These are phyloP conservation scores for Cytospora chrysosperma DNA, from an alignment of 2,329 filamentous ascomycete species.

Conservation along the genomic window DNA sequence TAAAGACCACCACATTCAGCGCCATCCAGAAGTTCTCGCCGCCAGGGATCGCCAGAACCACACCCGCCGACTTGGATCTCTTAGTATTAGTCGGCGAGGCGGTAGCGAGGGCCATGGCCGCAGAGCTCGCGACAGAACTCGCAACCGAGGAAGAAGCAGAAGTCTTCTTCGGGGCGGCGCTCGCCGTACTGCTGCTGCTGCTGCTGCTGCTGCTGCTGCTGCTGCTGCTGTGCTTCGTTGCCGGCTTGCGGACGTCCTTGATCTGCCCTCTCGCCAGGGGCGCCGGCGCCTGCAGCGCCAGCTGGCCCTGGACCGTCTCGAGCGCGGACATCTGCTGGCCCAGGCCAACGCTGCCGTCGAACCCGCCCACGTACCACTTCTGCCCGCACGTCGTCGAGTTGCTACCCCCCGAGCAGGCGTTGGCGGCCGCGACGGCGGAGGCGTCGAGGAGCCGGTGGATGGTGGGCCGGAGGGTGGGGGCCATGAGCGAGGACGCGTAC, in stretches of 20 bases:
- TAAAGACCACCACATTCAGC: slow-evolving; percentile 1
- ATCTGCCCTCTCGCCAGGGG: slow-evolving; percentile 51
- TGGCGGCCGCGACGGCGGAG: slow-evolving; percentile 55
- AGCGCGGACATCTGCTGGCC: slow-evolving; percentile 66
- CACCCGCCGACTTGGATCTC: slow-evolving; percentile 20
- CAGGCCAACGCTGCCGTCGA: slow-evolving; percentile 54
- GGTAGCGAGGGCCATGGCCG: background rate
- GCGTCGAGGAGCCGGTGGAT: slow-evolving; percentile 50
- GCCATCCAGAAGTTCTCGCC: slow-evolving; percentile 2
- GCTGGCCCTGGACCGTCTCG: slow-evolving; percentile 60
- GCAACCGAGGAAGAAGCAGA: background rate
- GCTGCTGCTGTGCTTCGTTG: background rate
- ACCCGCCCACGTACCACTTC: slow-evolving; percentile 60
- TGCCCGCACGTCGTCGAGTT: slow-evolving; percentile 57
- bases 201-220: background rate
- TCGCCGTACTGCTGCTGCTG: background rate
- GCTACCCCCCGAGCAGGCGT: slow-evolving; percentile 55
- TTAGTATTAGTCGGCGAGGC: slow-evolving; percentile 16
- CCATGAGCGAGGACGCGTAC: slow-evolving; percentile 56
- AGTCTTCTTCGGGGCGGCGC: background rate
- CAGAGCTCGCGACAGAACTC: background rate
- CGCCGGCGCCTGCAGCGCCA: slow-evolving; percentile 43
- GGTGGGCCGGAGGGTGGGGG: slow-evolving; percentile 50
- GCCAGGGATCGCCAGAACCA: slow-evolving; percentile 9
- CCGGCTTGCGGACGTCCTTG: slow-evolving; percentile 40